Conservation (phyloP, 768 basidiomycete species). For the Tulasnella sp. region DNA sequence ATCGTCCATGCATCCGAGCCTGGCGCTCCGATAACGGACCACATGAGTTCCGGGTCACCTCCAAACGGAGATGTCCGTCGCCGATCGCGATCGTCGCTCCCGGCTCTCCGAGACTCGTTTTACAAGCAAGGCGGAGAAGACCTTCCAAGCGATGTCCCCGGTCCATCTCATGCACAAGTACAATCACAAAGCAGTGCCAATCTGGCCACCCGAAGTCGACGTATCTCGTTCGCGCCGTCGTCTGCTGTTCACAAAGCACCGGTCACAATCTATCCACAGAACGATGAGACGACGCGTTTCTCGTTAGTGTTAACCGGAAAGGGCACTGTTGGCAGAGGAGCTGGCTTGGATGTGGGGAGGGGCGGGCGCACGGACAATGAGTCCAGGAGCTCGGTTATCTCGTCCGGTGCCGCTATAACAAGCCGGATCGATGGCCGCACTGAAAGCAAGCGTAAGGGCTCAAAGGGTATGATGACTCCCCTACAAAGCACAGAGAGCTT, state of each 20-base stretch:
- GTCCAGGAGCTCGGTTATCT: neutral
- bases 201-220: neutral
- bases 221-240: constrained; percentile 2
- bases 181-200: no score
- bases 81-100: constrained; percentile 1
- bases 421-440: neutral
- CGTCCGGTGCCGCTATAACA: constrained; percentile 19
- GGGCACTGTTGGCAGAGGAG: constrained; percentile 11
- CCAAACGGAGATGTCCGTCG: neutral
- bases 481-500: neutral
- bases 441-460: constrained; percentile 12
- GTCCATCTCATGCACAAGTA: no score
- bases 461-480: constrained; percentile 18
- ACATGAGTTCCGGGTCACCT: no score
- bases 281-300: constrained; percentile 1
- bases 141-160: neutral
- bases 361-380: constrained; percentile 13
- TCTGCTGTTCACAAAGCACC: constrained; percentile 10
- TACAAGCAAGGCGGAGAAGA: neutral
- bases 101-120: constrained; percentile 5
- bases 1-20: no score
- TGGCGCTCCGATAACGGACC: no score
- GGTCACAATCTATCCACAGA: constrained; percentile 14
- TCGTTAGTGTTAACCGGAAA: constrained; percentile 8
- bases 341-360: constrained; percentile 25